phyloP scores from a whole-genome alignment of 2,329 filamentous ascomycete species.

The Aspergillus piperis region DNA sequence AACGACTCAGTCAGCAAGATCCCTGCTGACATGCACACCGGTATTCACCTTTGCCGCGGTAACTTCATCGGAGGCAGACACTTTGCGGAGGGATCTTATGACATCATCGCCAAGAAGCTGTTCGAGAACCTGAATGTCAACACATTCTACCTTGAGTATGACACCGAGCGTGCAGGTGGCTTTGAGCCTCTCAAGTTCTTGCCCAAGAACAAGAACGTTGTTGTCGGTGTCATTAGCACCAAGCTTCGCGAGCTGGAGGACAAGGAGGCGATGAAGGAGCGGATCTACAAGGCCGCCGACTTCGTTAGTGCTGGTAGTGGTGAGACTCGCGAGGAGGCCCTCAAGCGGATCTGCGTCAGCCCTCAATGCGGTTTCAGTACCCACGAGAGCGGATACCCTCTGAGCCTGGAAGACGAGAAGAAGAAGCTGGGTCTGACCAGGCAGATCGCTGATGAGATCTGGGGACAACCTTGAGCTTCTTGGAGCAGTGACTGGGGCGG shows the following conservation, averaged over 20 bases:
- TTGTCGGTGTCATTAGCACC: slow-evolving; percentile 3
- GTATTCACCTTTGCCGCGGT: slow-evolving; percentile 3
- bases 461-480: not conserved
- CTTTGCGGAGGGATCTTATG: slow-evolving; percentile 3
- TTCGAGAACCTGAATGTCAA: slow-evolving; percentile 3
- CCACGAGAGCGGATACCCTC: slow-evolving; percentile 2
- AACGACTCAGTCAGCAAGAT: not conserved
- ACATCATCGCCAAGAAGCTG: slow-evolving; percentile 4
- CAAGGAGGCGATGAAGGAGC: slow-evolving; percentile 5
- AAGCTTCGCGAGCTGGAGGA: slow-evolving; percentile 4
- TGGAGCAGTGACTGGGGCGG: not conserved
- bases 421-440: not conserved
- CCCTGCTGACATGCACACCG: slow-evolving; percentile 3
- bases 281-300: not conserved
- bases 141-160: slow-evolving; percentile 7
- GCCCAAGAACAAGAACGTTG: slow-evolving; percentile 5
- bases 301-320: not conserved
- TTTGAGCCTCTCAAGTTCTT: slow-evolving; percentile 2
- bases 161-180: slow-evolving; percentile 2
- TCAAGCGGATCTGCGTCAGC: slow-evolving; percentile 1
- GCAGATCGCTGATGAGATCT: slow-evolving; percentile 4
- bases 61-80: slow-evolving; percentile 5
- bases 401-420: slow-evolving; percentile 1
- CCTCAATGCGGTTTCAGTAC: slow-evolving; percentile 6
- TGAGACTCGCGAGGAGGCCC: not conserved